Base-by-base conservation (phyloP, 75 land plant genomes). In the Selaginella tamariscina region DNA sequence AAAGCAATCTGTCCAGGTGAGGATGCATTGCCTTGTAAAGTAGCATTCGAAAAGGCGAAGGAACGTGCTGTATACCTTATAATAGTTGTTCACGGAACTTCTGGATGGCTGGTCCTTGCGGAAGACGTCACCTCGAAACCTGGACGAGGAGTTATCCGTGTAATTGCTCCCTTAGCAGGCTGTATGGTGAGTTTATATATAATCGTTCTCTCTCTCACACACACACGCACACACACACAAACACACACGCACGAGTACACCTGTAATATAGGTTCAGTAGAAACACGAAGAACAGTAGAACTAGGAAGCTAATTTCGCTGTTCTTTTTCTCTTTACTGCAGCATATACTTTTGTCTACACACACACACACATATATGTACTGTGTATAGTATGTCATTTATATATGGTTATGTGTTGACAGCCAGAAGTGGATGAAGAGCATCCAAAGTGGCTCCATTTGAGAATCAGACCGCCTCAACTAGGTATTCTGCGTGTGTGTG, bases 31-130 rank as follows among this genome's bases (percentile, higher is more conserved):
- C 84, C 91, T 71, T 95, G 99, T 70, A 78, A 80, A 78, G 85
- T 95, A 66, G 88, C 99, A 57, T 95, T 95, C 79, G 96, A 95
- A 75, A 87, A 84, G 69, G 99, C 96, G 0, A 93, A 87, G 71
- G 99, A 95, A 62, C 86, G 96, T 0, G 74, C 80, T 29, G 89
- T 95, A 62, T 67, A 66, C 60, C 79, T 95, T 49, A 33, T 95
- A 55, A 81, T 82, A 26, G 64, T 70, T 56, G 72, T 86, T 20
- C 31, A 44, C 56, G 87, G 82, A 20, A 82, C 77, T n/a, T 64
- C 81, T 69, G 96, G 99, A 1, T 90, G 85, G 82, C 15, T 95
- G 31, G 39, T 90, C 24, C 83, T 95, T 56, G 81, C 77, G 1
- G 99, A 95, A 44, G 92, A 83, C 39, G 74, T 75, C 29, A 77